Evolutionary conservation across 345 rosid species (phyloP).

Genomic region (Boechera retrofracta): DNA sequence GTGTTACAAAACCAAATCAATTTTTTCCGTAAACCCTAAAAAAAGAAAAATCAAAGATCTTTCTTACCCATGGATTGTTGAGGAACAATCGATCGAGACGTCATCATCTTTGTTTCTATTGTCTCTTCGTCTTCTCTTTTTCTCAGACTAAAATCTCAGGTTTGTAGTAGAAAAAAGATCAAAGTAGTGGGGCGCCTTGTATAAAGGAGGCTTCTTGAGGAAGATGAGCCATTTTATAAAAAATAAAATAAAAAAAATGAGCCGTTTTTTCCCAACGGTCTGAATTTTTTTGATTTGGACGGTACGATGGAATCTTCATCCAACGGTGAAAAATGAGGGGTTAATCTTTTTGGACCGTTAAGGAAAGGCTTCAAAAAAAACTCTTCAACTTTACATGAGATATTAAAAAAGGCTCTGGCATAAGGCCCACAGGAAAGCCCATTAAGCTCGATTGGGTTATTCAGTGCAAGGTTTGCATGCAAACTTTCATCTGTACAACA

Average conservation of each 20-base stretch:
- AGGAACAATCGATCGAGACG: constrained; percentile 27
- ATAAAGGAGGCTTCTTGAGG: constrained; percentile 40
- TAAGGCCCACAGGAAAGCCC: too few relatives aligned
- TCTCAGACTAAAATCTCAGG: background rate
- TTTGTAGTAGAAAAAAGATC: background rate
- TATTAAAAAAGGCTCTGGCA: too few relatives aligned
- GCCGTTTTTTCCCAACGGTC: constrained; percentile 25
- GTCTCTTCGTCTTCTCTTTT: background rate
- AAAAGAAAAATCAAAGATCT: background rate
- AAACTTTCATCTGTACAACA: too few relatives aligned
- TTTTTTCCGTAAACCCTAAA: background rate
- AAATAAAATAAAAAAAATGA: background rate
- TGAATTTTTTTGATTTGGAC: constrained; percentile 25
- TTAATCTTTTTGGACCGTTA: constrained; percentile 19
- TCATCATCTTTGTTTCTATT: constrained; percentile 11
- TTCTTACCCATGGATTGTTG: constrained; percentile 31
- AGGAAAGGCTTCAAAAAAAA: too few relatives aligned
- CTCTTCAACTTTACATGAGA: background rate
- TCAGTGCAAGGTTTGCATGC: too few relatives aligned
- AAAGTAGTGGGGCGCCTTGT: background rate
- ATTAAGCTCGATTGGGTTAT: too few relatives aligned
- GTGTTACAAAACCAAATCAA: background rate
- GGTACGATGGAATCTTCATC: constrained; percentile 23
- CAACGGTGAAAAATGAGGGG: constrained; percentile 24
- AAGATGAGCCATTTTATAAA: constrained; percentile 23